phyloP scores from a whole-genome alignment of 1,284 basidiomycete species.

The Irpex rosettiformis region DNA sequence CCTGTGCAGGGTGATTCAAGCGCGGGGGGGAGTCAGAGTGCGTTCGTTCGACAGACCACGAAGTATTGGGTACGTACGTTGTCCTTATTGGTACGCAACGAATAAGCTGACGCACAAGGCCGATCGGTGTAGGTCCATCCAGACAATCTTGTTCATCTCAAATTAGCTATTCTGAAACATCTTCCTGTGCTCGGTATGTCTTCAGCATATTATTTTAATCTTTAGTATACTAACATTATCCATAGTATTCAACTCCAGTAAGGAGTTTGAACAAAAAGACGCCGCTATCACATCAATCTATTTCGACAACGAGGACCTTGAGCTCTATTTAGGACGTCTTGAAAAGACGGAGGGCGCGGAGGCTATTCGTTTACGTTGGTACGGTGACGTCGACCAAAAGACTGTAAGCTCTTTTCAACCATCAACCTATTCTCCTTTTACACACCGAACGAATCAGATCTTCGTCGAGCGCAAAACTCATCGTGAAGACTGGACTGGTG shows the following conservation, averaged over 20 bases:
- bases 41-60: slow-evolving; percentile 96
- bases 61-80: slow-evolving; percentile 91
- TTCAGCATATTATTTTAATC: not conserved
- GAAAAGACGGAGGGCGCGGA: slow-evolving; percentile 99
- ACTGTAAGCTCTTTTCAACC: slow-evolving; percentile 44
- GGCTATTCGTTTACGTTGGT: slow-evolving; percentile 95
- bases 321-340: slow-evolving; percentile 95
- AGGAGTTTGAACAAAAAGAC: slow-evolving; percentile 90
- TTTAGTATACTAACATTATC: slow-evolving; percentile 12
- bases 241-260: slow-evolving; percentile 91
- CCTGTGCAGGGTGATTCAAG: slow-evolving; percentile 92
- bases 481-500: slow-evolving; percentile 98
- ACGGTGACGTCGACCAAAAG: slow-evolving; percentile 87
- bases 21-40: slow-evolving; percentile 93
- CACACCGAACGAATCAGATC: slow-evolving; percentile 48
- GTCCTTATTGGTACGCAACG: too few species aligned
- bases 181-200: slow-evolving; percentile 83
- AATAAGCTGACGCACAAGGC: not conserved
- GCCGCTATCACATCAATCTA: slow-evolving; percentile 88
- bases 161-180: slow-evolving; percentile 91
- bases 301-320: slow-evolving; percentile 94
- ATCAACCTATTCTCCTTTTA: slow-evolving; percentile 4
- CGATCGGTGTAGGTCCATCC: slow-evolving; percentile 67
- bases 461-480: slow-evolving; percentile 99
- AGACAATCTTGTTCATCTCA: slow-evolving; percentile 94